Evolutionary conservation across 192 early-diverging fungal genomes (phyloP), one percentile per base, ranked within the genome.

Genomic region (Globomyces pollinis-pini): DNA sequence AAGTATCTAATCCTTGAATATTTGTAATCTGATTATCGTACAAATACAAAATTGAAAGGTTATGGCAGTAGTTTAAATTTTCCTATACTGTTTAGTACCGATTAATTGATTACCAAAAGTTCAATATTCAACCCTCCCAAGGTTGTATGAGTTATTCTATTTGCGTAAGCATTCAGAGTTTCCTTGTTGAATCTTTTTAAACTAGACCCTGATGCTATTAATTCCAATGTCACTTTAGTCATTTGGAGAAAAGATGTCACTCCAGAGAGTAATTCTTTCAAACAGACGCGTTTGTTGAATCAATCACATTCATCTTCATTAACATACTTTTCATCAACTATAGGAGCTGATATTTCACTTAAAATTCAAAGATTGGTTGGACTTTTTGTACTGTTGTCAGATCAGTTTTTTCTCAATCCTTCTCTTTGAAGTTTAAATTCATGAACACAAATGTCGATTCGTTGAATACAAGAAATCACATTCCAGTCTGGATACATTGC

Each of bases 1-100:
- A 75, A 26, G 39, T 13, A 16, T 57, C 54, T 39, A 81, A 54
- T 1, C 74, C 74, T 16, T 41, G 35, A 45, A 81, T 77, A 15
- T 36, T 11, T 16, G 56, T 63, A 45, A 81, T 74, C 5, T 61
- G 59, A 59, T 81, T 81, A 38, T 81, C 79, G 58, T 78, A 76
- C 20, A 81, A 52, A 53, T 78, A 81, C 32, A 81, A 39, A 11
- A 76, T 73, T 68, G 35, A 1, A 34, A 62, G 38, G 18, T 42
- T 21, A 9, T 20, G n/a, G 5, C 3, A 61, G 5, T 29, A 28
- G 31, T 38, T 31, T 32, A 55, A 60, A 23, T 31, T 31, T 16
- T 56, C 31, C 44, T 32, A 47, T 26, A 12, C 44, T n/a, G n/a
- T n/a, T n/a, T n/a, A n/a, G n/a, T n/a, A n/a, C n/a, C n/a, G n/a